Evolutionary conservation across 225 moss, liverwort and hornwort genomes (phyloP).

Genomic region (Bryoerythrophyllum caledonicum): DNA sequence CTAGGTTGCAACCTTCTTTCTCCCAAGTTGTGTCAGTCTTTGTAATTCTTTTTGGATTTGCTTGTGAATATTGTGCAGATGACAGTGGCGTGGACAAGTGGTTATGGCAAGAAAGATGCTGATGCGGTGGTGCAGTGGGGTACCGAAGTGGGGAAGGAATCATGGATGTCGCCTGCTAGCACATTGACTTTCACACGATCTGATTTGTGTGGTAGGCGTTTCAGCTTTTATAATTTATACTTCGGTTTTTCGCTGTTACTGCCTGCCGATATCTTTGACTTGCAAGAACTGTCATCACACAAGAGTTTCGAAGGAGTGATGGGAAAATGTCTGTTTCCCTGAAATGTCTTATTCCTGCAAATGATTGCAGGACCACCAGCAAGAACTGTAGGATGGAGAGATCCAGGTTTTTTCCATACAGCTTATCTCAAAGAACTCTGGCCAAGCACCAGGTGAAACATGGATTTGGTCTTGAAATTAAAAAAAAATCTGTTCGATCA

Average conservation of each 20-base stretch:
- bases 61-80: conserved; percentile 54
- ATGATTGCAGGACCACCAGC: conserved; percentile 70
- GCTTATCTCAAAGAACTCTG: conserved; percentile 67
- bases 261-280: neutral
- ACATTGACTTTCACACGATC: conserved; percentile 68
- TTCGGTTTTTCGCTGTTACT: conserved; percentile 10
- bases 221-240: neutral
- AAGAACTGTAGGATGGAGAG: conserved; percentile 79
- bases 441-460: conserved; percentile 73
- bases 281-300: neutral
- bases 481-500: neutral
- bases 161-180: conserved; percentile 53
- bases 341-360: neutral
- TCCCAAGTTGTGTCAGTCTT: neutral
- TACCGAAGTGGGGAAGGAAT: conserved; percentile 45
- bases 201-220: conserved; percentile 79
- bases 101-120: conserved; percentile 70
- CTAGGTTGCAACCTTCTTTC: neutral
- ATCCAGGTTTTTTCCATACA: conserved; percentile 80
- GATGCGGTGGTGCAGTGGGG: conserved; percentile 78
- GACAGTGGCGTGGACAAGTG: conserved; percentile 92
- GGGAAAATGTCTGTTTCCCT: neutral
- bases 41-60: neutral
- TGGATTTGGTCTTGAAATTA: neutral
- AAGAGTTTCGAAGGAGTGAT: neutral